A percentile compares a stretch with the other conserved stretches of the same genome.
Conservation (phyloP, 2,329 filamentous ascomycete genomes). For the Colletotrichum coccodes region DNA sequence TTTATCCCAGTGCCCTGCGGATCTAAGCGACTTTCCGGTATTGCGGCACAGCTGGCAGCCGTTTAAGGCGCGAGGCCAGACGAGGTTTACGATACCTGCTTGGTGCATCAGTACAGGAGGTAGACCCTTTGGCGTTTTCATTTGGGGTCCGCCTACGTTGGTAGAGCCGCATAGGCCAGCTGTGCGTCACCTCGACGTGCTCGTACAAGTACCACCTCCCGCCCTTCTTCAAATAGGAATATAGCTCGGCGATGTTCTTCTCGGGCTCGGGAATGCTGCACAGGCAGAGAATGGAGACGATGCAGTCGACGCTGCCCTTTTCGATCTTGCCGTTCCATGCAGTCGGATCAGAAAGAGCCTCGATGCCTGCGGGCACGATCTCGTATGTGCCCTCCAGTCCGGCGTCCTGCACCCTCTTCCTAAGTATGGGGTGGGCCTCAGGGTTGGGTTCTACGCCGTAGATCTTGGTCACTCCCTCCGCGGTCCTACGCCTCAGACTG, state of each 20-base stretch:
- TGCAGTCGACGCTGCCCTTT: slow-evolving; percentile 64
- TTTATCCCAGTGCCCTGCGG: slow-evolving; percentile 60
- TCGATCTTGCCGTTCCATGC: slow-evolving; percentile 58
- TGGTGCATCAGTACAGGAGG: not conserved
- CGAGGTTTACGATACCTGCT: slow-evolving; percentile 59
- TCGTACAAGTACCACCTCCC: slow-evolving; percentile 73
- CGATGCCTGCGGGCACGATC: slow-evolving; percentile 70
- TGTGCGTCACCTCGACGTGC: slow-evolving; percentile 59
- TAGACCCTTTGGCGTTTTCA: not conserved
- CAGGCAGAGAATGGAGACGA: slow-evolving; percentile 70
- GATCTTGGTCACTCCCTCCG: slow-evolving; percentile 48
- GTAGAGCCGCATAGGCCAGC: slow-evolving; percentile 55
- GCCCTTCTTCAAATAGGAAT: slow-evolving; percentile 67
- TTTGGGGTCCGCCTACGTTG: slow-evolving; percentile 55
- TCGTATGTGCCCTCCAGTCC: slow-evolving; percentile 68
- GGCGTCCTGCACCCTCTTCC: slow-evolving; percentile 56
- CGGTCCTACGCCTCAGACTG: not conserved
- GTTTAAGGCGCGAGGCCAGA: slow-evolving; percentile 63
- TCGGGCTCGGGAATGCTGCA: slow-evolving; percentile 72
- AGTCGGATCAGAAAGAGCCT: slow-evolving; percentile 58
- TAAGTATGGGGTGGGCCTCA: slow-evolving; percentile 60
- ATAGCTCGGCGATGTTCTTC: slow-evolving; percentile 64
- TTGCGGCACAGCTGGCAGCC: slow-evolving; percentile 62
- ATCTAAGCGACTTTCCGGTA: slow-evolving; percentile 56
- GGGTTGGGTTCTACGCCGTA: slow-evolving; percentile 74